These are phyloP conservation scores for Pholiota microspora DNA, from an alignment of 768 basidiomycete species.

Conservation along the genomic window DNA sequence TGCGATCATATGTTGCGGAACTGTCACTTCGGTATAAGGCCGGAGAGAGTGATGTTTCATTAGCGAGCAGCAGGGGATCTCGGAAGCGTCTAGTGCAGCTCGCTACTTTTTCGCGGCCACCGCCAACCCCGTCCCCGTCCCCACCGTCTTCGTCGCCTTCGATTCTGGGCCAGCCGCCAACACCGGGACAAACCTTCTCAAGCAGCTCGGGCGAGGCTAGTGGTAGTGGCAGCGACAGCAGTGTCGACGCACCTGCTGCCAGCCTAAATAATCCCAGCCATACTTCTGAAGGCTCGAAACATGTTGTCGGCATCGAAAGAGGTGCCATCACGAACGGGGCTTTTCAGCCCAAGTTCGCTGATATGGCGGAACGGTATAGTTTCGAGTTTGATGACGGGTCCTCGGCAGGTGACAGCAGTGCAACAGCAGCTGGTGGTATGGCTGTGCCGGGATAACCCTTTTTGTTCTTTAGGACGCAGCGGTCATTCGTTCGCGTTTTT, in stretches of 20 bases:
- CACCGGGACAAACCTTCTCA: neutral
- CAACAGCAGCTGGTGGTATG: neutral
- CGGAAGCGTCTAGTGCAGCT: constrained; percentile 10
- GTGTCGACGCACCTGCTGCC: neutral
- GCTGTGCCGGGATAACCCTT: neutral
- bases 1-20: constrained; percentile 53
- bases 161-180: neutral
- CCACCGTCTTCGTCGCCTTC: neutral
- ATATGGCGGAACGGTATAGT: neutral
- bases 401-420: neutral
- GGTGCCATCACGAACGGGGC: neutral
- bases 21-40: constrained; percentile 3
- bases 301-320: neutral
- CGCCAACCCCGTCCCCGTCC: constrained; percentile 16
- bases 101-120: constrained; percentile 39
- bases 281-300: neutral
- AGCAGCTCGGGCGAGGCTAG: constrained; percentile 1
- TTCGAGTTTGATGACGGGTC: neutral
- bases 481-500: neutral
- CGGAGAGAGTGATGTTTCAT: constrained; percentile 13
- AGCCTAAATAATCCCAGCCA: neutral
- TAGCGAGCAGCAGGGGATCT: constrained; percentile 11
- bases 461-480: neutral
- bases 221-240: neutral
- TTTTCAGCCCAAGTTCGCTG: neutral